Conservation (phyloP, 805 yeast genomes). For the Clavispora fructus region DNA sequence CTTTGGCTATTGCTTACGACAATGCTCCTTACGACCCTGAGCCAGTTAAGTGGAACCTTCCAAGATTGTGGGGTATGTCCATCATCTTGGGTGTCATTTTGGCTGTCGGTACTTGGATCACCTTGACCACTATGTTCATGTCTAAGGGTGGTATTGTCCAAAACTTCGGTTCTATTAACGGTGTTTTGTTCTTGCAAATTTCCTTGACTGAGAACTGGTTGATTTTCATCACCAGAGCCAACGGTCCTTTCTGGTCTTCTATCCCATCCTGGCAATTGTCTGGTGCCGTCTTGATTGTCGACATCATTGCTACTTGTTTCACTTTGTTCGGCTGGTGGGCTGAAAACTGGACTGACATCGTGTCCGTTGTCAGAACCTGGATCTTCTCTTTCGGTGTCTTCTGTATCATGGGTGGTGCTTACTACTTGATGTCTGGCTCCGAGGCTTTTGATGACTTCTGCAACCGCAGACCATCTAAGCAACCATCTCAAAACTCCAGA, state of each 20-base stretch:
- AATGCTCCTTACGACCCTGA: conserved; percentile 90
- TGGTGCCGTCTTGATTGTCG: conserved; percentile 90
- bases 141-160: conserved; percentile 91
- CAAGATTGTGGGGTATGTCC: conserved; percentile 97
- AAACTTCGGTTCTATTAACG: conserved; percentile 91
- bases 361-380: conserved; percentile 91
- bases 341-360: conserved; percentile 95
- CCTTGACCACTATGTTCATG: conserved; percentile 89
- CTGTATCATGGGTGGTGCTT: conserved; percentile 95
- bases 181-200: conserved; percentile 90
- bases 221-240: conserved; percentile 94
- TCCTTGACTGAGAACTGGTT: conserved; percentile 96
- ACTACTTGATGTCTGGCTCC: conserved; percentile 85
- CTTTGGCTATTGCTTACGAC: conserved; percentile 95
- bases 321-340: conserved; percentile 96
- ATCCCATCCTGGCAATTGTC: conserved; percentile 94
- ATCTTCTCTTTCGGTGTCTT: conserved; percentile 94
- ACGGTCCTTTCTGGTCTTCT: conserved; percentile 98
- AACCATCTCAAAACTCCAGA: conserved; percentile 52
- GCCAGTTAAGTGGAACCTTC: conserved; percentile 96
- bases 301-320: conserved; percentile 88
- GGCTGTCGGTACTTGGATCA: conserved; percentile 92
- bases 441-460: conserved; percentile 75
- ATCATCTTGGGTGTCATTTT: conserved; percentile 77
- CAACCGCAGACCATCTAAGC: conserved; percentile 71